Base-by-base conservation (phyloP, 768 basidiomycete genomes). In the Leccinum incarnatum region DNA sequence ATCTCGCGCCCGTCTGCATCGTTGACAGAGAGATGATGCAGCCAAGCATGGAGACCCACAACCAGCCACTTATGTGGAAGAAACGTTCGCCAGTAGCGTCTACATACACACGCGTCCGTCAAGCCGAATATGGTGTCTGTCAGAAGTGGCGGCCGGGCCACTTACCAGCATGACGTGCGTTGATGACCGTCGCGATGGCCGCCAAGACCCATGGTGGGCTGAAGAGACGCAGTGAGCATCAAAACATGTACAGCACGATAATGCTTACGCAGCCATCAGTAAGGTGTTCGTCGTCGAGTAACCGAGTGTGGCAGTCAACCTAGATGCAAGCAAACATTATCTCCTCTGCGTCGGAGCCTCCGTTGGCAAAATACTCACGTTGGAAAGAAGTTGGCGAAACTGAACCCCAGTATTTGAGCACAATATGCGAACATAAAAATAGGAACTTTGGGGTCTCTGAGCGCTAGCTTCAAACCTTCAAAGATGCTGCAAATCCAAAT, bases 131-230 rank as follows among this genome's bases (percentile, higher is more conserved):
- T 5, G 5, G 3, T 11, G 15, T 14, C 3, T 40, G 11, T 25
- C 19, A 25, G 17, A n/a, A 32, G 32, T 21, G 11, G 4, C 2
- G 7, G 5, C 0, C 4, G 17, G 51, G n/a, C 7, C 40, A 59
- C 55, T 50, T 52, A 74, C 79, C 80, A 17, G 82, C 81, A 64
- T 86, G 75, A 79, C 81, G 81, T 1, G 84, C 84, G 62, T 78
- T 84, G 21, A 80, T 54, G 45, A 77, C 1, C 81, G 69, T 42
- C 2, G 79, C 66, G 23, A 83, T 69, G 1, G 81, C 76, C 2
- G 83, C 77, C 17, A 84, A 65, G n/a, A 86, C 71, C 86, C 86
- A 87, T 10, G 85, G 86, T 2, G 86, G 86, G 4, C 85, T 87
- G 61, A 36, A 32, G 12, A 36, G 17, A 49, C 2, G n/a, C 17